Evolutionary conservation across 192 early-diverging fungal genomes (phyloP), one percentile per base, ranked within the genome.

Genomic region (Chytriomyces sp.): DNA sequence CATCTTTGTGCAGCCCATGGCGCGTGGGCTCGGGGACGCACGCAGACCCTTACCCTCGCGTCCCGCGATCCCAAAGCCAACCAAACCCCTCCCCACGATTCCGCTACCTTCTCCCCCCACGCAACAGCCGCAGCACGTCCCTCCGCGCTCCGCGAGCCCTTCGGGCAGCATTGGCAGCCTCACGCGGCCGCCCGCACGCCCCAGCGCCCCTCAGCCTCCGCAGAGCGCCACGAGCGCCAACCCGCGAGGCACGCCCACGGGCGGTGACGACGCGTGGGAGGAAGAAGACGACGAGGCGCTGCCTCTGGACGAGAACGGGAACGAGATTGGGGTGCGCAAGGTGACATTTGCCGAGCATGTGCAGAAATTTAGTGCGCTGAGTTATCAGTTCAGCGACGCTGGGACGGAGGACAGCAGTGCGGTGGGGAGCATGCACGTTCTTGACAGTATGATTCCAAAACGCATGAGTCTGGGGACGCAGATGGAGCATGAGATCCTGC

Each of bases 1-100:
- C 5, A 56, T 68, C 28, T 68, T 68, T 55, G 31, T 68, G 6
- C 52, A 68, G 28, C 56, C 56, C 14, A 58, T 25, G n/a, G 12
- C 10, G 44, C 44, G 44, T n/a, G 44, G 19, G 17, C 22, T 58
- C 14, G 19, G 5, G 19, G 28, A 58, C 22, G 56, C 28, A 30
- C 28, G 56, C 26, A 14, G 31, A 28, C 56, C 56, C 19, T 58
- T 58, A 14, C 56, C 56, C 17, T 17, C 56, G 14, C 56, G 31
- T 17, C 31, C 31, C 14, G 14, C 14, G 14, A 58, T 28, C 2
- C 19, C 26, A 22, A 12, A 17, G 12, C 22, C 56, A 58, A 58
- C 14, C 2, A 55, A 7, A 32, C 8, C 44, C 32, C 10, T n/a
- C 5, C n/a, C 40, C 8, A 32, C 40, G 7, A 65, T n/a, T 5